phyloP scores from a whole-genome alignment of 352 stramenopile species.

The Halophytophthora batemanensis region DNA sequence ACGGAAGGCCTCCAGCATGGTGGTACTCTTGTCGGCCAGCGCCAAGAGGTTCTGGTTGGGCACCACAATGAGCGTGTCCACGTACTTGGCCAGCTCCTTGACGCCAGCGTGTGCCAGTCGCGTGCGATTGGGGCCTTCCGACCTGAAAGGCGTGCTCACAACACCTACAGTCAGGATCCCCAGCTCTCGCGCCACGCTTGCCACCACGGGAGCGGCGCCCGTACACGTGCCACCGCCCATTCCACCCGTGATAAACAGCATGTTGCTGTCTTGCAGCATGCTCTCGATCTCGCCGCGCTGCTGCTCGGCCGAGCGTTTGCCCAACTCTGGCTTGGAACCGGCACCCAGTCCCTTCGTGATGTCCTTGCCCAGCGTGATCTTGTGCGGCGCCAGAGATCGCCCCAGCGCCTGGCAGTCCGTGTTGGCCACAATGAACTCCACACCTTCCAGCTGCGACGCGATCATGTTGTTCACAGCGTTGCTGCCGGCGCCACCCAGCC shows the following conservation, averaged over 20 bases:
- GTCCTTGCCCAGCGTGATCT: conserved; percentile 83
- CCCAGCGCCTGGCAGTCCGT: conserved; percentile 92
- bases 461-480: conserved; percentile 92
- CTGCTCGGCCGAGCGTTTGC: conserved; percentile 83
- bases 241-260: conserved; percentile 95
- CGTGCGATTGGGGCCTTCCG: conserved; percentile 93
- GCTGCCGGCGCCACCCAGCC: conserved; percentile 75
- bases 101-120: conserved; percentile 91
- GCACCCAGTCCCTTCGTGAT: conserved; percentile 82
- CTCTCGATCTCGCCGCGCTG: conserved; percentile 87
- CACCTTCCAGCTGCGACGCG: conserved; percentile 83
- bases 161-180: conserved; percentile 95
- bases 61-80: conserved; percentile 96
- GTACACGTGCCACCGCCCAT: conserved; percentile 94
- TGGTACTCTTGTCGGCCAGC: conserved; percentile 92
- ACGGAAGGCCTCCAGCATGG: conserved; percentile 92
- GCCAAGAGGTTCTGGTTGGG: conserved; percentile 95
- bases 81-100: conserved; percentile 89
- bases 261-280: conserved; percentile 90
- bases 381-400: conserved; percentile 72
- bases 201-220: conserved; percentile 92
- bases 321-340: conserved; percentile 78
- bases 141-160: conserved; percentile 95
- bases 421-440: conserved; percentile 96
- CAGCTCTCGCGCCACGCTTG: conserved; percentile 89